Conservation (phyloP, 2,329 filamentous ascomycete genomes). For the Leptographium radiaticola region DNA sequence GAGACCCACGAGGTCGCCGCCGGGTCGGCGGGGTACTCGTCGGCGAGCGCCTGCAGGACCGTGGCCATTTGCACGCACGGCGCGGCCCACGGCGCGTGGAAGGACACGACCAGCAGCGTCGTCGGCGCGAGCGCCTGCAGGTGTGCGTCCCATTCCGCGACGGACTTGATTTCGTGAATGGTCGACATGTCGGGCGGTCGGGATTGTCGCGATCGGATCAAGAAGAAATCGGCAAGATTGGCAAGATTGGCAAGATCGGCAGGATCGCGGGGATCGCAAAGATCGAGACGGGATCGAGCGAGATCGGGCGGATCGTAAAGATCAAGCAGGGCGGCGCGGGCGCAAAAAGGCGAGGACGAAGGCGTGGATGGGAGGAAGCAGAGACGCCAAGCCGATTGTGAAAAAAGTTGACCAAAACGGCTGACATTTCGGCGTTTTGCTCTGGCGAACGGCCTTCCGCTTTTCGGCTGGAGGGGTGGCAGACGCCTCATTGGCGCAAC, state of each 20-base stretch:
- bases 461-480: background rate
- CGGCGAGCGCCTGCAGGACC: slow-evolving; percentile 73
- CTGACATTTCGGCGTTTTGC: slow-evolving; percentile 8
- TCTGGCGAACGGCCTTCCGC: slow-evolving; percentile 8
- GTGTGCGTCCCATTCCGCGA: slow-evolving; percentile 59
- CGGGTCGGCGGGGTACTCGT: slow-evolving; percentile 63
- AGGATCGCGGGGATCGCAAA: background rate
- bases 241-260: background rate
- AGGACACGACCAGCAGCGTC: slow-evolving; percentile 75
- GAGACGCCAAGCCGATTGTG: background rate
- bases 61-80: slow-evolving; percentile 90
- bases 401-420: background rate
- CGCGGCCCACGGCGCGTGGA: slow-evolving; percentile 93
- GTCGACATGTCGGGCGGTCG: too few species aligned
- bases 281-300: background rate
- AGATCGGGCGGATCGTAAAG: background rate
- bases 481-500: background rate
- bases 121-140: slow-evolving; percentile 52
- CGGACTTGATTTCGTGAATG: slow-evolving; percentile 63
- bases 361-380: background rate
- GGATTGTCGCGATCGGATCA: too few species aligned
- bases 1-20: slow-evolving; percentile 68
- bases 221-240: slow-evolving; percentile 11
- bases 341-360: background rate
- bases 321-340: background rate